phyloP scores from a whole-genome alignment of 2,329 filamentous ascomycete genomes.

The Ophiostoma populinum region DNA sequence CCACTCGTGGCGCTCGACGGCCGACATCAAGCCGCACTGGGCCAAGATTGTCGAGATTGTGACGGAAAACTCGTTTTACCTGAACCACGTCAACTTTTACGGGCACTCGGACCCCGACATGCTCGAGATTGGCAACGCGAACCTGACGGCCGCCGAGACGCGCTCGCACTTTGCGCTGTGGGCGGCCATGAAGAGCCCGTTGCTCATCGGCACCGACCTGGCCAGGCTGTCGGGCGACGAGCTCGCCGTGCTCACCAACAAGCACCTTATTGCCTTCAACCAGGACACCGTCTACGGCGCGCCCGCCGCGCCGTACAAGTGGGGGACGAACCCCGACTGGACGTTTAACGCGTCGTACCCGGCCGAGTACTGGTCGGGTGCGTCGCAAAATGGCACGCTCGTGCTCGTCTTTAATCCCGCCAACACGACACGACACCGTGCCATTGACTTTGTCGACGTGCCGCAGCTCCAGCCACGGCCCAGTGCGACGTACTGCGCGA shows the following conservation, averaged over 20 bases:
- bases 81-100: slow-evolving; percentile 28
- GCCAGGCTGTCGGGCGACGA: slow-evolving; percentile 19
- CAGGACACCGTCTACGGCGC: slow-evolving; percentile 26
- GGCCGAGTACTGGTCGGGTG: slow-evolving; percentile 32
- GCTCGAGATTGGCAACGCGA: slow-evolving; percentile 31
- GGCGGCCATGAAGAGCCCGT: slow-evolving; percentile 30
- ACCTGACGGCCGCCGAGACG: slow-evolving; percentile 26
- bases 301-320: slow-evolving; percentile 27
- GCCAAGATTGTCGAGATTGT: slow-evolving; percentile 21
- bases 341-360: slow-evolving; percentile 30
- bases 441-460: slow-evolving; percentile 24
- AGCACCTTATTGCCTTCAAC: slow-evolving; percentile 23
- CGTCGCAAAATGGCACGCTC: slow-evolving; percentile 24
- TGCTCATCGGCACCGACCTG: slow-evolving; percentile 30
- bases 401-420: slow-evolving; percentile 30
- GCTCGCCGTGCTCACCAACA: slow-evolving; percentile 25
- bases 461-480: slow-evolving; percentile 18
- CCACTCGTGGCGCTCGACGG: slow-evolving; percentile 21
- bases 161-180: slow-evolving; percentile 33
- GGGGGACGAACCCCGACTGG: slow-evolving; percentile 30
- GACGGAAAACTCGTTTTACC: slow-evolving; percentile 29
- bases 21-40: slow-evolving; percentile 12
- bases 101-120: slow-evolving; percentile 33
- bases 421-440: slow-evolving; percentile 17
- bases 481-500: slow-evolving; percentile 20